Evolutionary conservation across 1,284 basidiomycete genomes (phyloP), one percentile per base, ranked within the genome.

Genomic region (Heterobasidion annosum): DNA sequence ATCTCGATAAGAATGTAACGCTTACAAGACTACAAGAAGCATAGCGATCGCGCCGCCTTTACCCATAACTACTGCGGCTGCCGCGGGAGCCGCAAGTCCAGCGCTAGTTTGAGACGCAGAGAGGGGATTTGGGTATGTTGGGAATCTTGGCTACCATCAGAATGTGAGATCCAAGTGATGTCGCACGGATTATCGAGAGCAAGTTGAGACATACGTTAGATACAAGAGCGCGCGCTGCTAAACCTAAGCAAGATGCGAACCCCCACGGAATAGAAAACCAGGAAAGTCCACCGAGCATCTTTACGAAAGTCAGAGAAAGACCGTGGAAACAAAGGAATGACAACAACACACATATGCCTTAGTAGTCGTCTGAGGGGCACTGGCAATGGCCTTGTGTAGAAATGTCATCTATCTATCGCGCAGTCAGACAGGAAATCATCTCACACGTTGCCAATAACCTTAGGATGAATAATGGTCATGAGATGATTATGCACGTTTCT

Each of bases 221-320:
- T 19, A 74, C 62, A 15, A 82, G 69, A 0, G 74, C 80, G n/a
- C 78, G 68, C 0, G 79, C 79, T 16, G 76, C 73, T 7, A 83
- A 68, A 7, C 81, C 82, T 52, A 83, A 68, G 53, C 77, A 77
- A 32, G 79, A 79, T 1, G 77, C 80, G 59, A 82, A 82, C 0
- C 75, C 72, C 66, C 78, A 79, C 4, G 81, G 81, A 3, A 83
- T 76, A 3, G 79, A 77, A 55, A 82, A 82, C 82, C 82, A 84
- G 0, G 79, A 80, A 25, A 80, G 61, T 5, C 80, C 82, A 10
- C 82, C 82, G 12, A 83, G 69, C 70, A 83, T 77, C 74, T 77
- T 51, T 32, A 40, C 34, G 19, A 51, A 13, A 47, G 37, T 37
- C 34, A 52, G 34, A 19, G 18, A 35, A 12, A 44, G 19, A n/a